Evolutionary conservation across 1,284 basidiomycete genomes (phyloP), one percentile per base, ranked within the genome.

Genomic region (Leccinum griseonigrum): DNA sequence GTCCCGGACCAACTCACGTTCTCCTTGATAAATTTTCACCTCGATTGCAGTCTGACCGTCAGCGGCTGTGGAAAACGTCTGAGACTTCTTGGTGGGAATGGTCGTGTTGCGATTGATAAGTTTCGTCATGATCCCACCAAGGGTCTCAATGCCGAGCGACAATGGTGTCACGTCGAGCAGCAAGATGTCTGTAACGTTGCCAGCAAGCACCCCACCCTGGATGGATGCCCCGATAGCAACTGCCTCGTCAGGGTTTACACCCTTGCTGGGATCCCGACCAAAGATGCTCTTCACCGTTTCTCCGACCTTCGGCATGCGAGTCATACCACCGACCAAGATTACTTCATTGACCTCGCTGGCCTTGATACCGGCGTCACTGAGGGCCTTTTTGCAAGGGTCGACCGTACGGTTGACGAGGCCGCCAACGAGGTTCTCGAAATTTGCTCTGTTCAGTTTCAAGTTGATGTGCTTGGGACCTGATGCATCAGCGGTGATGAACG

Each of bases 41-140:
- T 97, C 94, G 66, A 98, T 97, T 43, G 95, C 94, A 38, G 91
- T 97, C 81, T 97, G 97, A 66, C 94, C 90, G 69, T 97, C 94
- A 63, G 94, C 97, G 54, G 97, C 97, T 26, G 97, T 99, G 22
- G 97, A 98, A 86, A 98, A 99, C 60, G 92, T 91, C 77, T 98
- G 96, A 3, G 94, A 95, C 87, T 99, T 98, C 87, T 98, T 99
- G 74, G 96, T 98, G 22, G 97, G 97, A 79, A 98, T 98, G 64
- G 97, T 98, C 18, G 97, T 99, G 84, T 99, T 99, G 66, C 97
- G 91, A 76, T 87, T 91, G 79, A 96, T 95, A 57, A 95, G 84
- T 77, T 93, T 92, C 65, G 97, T 98, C 92, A 98, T 98, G 79
- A 99, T 98, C 77, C 97, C 97, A 72, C 97, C 97, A 64, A 98